These are phyloP conservation scores for Coniferiporia sulphurascens DNA, from an alignment of 1,284 basidiomycete species.

Conservation along the genomic window DNA sequence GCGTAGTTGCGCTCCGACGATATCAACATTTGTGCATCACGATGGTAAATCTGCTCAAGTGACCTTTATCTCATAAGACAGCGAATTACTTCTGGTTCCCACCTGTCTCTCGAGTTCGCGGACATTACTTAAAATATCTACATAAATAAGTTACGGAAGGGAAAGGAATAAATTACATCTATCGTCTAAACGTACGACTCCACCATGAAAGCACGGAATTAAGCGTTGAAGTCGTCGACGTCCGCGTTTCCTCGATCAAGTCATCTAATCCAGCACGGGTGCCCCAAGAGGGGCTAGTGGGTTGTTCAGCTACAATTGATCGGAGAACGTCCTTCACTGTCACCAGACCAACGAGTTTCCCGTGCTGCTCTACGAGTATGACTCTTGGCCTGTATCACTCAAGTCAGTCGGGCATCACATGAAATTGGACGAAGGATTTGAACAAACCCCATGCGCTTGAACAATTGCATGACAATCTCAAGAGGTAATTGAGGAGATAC, in stretches of 20 bases:
- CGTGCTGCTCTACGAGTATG: conserved; percentile 87
- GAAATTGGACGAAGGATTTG: neutral
- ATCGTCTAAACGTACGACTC: conserved; percentile 10
- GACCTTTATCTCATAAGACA: too few species aligned
- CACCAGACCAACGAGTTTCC: conserved; percentile 79
- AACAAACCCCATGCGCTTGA: conserved; percentile 91
- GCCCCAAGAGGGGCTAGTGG: conserved; percentile 26
- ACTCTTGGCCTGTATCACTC: conserved; percentile 64
- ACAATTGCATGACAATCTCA: conserved; percentile 95
- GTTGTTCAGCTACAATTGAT: conserved; percentile 61
- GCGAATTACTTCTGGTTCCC: too few species aligned
- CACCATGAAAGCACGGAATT: conserved; percentile 10
- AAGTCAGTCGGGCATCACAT: conserved; percentile 3
- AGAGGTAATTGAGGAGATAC: conserved; percentile 91
- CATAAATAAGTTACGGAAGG: neutral
- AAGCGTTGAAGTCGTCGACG: conserved; percentile 20
- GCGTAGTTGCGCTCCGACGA: too few species aligned
- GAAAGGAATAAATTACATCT: neutral
- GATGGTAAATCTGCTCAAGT: too few species aligned
- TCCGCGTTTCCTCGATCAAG: conserved; percentile 31
- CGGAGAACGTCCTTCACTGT: conserved; percentile 95
- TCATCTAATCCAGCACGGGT: conserved; percentile 28
- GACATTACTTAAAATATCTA: neutral
- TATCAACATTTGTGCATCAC: too few species aligned
- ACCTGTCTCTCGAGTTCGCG: too few species aligned